These are phyloP conservation scores for Xylogone sp. DNA, from an alignment of 2,329 filamentous ascomycete genomes.

Conservation along the genomic window DNA sequence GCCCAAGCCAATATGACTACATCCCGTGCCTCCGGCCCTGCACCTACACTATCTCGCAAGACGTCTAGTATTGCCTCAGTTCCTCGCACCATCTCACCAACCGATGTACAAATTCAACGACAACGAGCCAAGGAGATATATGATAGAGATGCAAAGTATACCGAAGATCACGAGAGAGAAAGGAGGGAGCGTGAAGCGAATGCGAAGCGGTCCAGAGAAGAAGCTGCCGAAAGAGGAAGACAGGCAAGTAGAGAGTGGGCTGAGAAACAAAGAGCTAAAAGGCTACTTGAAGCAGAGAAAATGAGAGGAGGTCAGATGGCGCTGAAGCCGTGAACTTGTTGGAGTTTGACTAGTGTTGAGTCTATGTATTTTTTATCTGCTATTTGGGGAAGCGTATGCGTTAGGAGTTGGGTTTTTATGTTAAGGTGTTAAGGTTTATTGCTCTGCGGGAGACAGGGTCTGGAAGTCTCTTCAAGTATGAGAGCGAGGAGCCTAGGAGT, in stretches of 20 bases:
- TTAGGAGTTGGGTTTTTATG: constrained; percentile 5
- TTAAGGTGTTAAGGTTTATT: neutral
- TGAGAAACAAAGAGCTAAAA: constrained; percentile 44
- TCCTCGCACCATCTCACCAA: constrained; percentile 43
- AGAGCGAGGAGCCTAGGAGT: neutral
- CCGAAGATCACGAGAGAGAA: constrained; percentile 47
- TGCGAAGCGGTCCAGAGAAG: constrained; percentile 51
- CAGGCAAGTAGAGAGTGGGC: constrained; percentile 59
- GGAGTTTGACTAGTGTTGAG: too few species aligned
- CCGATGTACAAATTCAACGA: constrained; percentile 48
- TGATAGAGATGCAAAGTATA: constrained; percentile 45
- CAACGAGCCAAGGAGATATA: constrained; percentile 51
- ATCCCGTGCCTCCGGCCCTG: constrained; percentile 19
- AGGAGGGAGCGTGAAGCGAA: constrained; percentile 49
- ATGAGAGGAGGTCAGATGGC: constrained; percentile 22
- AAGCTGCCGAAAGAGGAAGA: constrained; percentile 59
- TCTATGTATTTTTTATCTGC: neutral
- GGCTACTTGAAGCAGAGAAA: constrained; percentile 17
- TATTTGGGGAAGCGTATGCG: constrained; percentile 6
- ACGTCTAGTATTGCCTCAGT: constrained; percentile 15
- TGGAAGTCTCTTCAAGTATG: neutral
- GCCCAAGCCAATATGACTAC: constrained; percentile 26
- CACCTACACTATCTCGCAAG: constrained; percentile 14
- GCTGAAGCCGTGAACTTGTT: constrained; percentile 6
- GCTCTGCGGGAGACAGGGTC: neutral